A percentile compares a stretch with the other conserved stretches of the same genome.
Conservation (phyloP, 768 basidiomycete species). For the Piloderma croceum region DNA sequence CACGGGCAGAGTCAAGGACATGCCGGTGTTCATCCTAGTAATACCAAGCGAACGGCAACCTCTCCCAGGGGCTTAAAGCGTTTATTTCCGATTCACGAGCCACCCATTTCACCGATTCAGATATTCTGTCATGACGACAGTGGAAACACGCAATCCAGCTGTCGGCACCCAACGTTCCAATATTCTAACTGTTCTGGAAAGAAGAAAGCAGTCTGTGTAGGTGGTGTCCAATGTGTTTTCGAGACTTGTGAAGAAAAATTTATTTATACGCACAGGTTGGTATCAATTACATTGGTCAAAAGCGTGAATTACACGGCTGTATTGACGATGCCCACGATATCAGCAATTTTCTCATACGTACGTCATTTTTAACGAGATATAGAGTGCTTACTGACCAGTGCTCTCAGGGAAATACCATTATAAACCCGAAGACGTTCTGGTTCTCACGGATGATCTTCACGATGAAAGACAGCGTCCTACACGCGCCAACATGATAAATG, state of each 20-base stretch:
- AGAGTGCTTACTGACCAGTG: background rate
- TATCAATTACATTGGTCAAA: slow-evolving; percentile 69
- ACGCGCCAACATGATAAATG: slow-evolving; percentile 47
- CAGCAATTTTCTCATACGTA: slow-evolving; percentile 59
- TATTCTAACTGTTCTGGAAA: slow-evolving; percentile 14
- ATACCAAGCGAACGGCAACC: slow-evolving; percentile 3
- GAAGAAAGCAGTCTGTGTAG: slow-evolving; percentile 16
- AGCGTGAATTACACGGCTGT: slow-evolving; percentile 64
- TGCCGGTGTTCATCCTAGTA: background rate
- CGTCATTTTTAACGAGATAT: slow-evolving; percentile 13
- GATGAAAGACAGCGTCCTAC: slow-evolving; percentile 45
- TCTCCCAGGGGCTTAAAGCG: background rate
- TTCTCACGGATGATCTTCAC: slow-evolving; percentile 44
- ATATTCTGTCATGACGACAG: no score
- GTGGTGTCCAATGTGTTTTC: slow-evolving; percentile 1
- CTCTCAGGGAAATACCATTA: slow-evolving; percentile 43
- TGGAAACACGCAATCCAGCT: background rate
- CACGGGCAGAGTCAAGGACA: slow-evolving; percentile 4
- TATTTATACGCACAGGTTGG: slow-evolving; percentile 67
- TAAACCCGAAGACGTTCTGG: slow-evolving; percentile 48
- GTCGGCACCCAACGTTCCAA: background rate
- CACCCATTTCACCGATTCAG: background rate
- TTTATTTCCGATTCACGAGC: slow-evolving; percentile 2
- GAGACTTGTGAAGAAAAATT: background rate
- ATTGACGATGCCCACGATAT: slow-evolving; percentile 77